Percentiles rank a stretch among this genome's conserved stretches.
Evolutionary conservation across 768 basidiomycete species (phyloP).

Genomic region (Calocybe cyanea): DNA sequence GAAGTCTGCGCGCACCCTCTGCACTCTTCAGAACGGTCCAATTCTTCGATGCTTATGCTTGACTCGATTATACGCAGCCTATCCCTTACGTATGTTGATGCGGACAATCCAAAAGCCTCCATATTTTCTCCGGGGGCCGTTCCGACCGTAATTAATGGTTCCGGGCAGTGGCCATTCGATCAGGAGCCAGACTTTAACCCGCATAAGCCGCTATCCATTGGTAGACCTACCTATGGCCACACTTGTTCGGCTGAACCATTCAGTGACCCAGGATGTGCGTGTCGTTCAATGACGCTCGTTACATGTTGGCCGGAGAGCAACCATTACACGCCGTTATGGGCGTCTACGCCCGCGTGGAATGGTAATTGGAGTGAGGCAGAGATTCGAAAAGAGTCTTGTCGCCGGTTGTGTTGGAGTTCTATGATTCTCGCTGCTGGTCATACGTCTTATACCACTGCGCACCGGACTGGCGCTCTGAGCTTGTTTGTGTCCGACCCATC

Average conservation of each 20-base stretch:
- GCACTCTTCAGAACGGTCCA: conserved; percentile 49
- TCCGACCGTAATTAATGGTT: conserved; percentile 33
- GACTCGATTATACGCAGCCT: conserved; percentile 67
- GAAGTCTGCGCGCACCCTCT: conserved; percentile 68
- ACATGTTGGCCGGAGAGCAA: conserved; percentile 44
- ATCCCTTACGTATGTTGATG: conserved; percentile 56
- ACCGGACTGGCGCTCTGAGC: conserved; percentile 34
- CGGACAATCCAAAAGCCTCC: conserved; percentile 47
- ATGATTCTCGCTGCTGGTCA: conserved; percentile 63
- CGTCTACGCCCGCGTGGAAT: conserved; percentile 62
- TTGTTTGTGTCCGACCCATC: conserved; percentile 60
- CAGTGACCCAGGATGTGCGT: conserved; percentile 37
- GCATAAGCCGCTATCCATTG: conserved; percentile 8
- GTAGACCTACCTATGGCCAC: background rate
- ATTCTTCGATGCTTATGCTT: conserved; percentile 55
- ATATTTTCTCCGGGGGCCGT: conserved; percentile 48
- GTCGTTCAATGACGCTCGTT: conserved; percentile 47
- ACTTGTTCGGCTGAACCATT: conserved; percentile 6
- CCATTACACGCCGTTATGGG: conserved; percentile 61
- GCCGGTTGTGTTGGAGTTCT: conserved; percentile 71
- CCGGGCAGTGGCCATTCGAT: conserved; percentile 20
- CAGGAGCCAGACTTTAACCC: conserved; percentile 16
- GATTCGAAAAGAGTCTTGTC: conserved; percentile 66
- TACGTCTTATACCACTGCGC: conserved; percentile 54
- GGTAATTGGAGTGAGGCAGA: conserved; percentile 56